Base-by-base conservation (phyloP, 2,329 filamentous ascomycete species). In the Monilinia vaccinii-corymbosi region DNA sequence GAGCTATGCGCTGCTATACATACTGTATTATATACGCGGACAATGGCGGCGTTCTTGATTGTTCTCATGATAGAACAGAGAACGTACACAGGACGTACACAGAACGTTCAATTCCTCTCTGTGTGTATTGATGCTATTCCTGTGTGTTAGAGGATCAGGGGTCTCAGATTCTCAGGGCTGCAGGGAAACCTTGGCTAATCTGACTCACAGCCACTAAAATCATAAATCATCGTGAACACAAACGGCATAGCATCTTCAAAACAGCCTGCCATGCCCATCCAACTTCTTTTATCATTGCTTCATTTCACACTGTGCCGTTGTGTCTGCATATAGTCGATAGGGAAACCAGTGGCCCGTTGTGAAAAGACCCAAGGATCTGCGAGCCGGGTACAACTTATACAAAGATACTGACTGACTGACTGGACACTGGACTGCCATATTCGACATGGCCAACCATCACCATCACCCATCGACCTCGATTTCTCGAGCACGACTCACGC, bases 371-470 rank as follows among this genome's bases (percentile, higher is more conserved):
- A 38, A 45, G 53, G 44, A 47, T 56, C 53, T 56, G 42, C 53
- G 53, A 47, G 47, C n/a, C 34, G 42, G 32, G 53, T 34, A 28
- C 53, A 40, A 47, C 52, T 47, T 56, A 34, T 47, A 45, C 42
- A 13, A 34, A 47, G n/a, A 47, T 47, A 56, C 16, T n/a, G n/a
- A n/a, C n/a, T n/a, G n/a, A n/a, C n/a, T n/a, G n/a, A n/a, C 21
- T 18, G 5, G 21, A 46, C 44, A 13, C n/a, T n/a, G 25, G 3
- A 28, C 25, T 48, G 11, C 40, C n/a, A 56, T 8, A 47, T 47
- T 45, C 48, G 31, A 53, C 28, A 67, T 68, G 66, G 44, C 63
- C 59, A 63, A 63, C 47, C 63, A 62, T 47, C 61, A 63, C 47
- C 63, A 62, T 47, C 61, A 44, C 38, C 64, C 61, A 56, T 56